Evolutionary conservation across 176 grass and related monocot species (phyloP), one percentile per base, ranked within the genome.

Genomic region (Alopecurus myosuroides): DNA sequence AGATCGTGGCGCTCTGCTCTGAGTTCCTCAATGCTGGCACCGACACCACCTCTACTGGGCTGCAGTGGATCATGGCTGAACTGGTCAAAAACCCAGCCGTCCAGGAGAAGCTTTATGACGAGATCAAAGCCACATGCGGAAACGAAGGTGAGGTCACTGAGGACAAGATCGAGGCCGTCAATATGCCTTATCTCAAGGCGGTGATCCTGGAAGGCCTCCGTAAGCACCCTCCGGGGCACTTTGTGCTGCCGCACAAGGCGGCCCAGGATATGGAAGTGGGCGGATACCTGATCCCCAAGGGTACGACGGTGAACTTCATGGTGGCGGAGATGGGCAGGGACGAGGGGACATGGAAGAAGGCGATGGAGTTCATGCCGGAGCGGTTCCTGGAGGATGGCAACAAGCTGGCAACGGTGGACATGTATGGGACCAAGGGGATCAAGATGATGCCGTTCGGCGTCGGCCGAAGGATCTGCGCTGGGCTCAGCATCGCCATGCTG

Each of bases 61-160:
- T 94, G 39, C 76, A 94, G 80, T 94, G 92, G 92, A 94, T 94
- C 89, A 91, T 91, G 92, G 92, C 92, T 1, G 81, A 94, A 70
- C 86, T 94, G 6, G 92, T 94, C 36, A 91, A 87, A 84, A 83
- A 91, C 83, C 92, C 73, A 48, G 33, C 69, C 2, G 22, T 86
- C 17, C 89, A 94, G 57, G 37, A 78, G 7, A 89, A 50, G 80
- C 80, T 94, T 25, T 77, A 73, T 25, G 3, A 22, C 35, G 92
- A 91, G 84, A 89, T 94, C 81, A 74, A 62, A 40, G 12, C 66
- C 10, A 64, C 12, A 10, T n/a, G 35, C 35, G 65, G 65, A 57
- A n/a, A 26, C 10, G 55, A 57, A 57, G 55, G 46, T 49, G 46
- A 49, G 46, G 46, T 49, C 46, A 49, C 15, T 0, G n/a, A 57